Percentiles rank a stretch among this genome's conserved stretches.
Evolutionary conservation across 768 basidiomycete species (phyloP).

Genomic region (Nevesoporus exiguus): DNA sequence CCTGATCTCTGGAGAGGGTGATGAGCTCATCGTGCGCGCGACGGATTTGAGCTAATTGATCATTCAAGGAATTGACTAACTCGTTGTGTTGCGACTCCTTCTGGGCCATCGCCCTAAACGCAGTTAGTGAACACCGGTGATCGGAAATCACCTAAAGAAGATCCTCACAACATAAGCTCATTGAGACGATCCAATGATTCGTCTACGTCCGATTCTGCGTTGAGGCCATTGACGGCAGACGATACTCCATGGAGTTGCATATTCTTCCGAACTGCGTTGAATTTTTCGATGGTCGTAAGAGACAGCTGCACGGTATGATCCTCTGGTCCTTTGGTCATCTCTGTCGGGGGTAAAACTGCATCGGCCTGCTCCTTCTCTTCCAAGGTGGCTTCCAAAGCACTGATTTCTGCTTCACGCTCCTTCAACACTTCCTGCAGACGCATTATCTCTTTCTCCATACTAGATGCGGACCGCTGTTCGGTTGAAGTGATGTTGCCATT

Average conservation of each 20-base stretch:
- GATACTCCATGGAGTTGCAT: slow-evolving; percentile 51
- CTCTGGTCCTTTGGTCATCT: slow-evolving; percentile 12
- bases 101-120: slow-evolving; percentile 87
- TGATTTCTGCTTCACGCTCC: slow-evolving; percentile 90
- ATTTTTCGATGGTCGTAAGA: slow-evolving; percentile 68
- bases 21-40: slow-evolving; percentile 81
- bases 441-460: slow-evolving; percentile 94
- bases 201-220: slow-evolving; percentile 46
- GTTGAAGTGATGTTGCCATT: slow-evolving; percentile 25
- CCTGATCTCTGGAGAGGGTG: slow-evolving; percentile 82
- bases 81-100: slow-evolving; percentile 92
- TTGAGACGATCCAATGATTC: slow-evolving; percentile 79
- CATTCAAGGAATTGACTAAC: slow-evolving; percentile 65
- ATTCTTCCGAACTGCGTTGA: slow-evolving; percentile 67
- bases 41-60: slow-evolving; percentile 63
- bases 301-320: slow-evolving; percentile 47
- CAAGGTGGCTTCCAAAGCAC: slow-evolving; percentile 57
- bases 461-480: slow-evolving; percentile 73
- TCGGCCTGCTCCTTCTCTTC: slow-evolving; percentile 34
- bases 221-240: slow-evolving; percentile 23
- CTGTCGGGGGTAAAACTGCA: neutral
- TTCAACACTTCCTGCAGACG: slow-evolving; percentile 89
- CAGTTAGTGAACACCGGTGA: slow-evolving; percentile 5
- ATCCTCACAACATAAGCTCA: slow-evolving; percentile 84
- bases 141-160: slow-evolving; percentile 1